Base-by-base conservation (phyloP, 2,329 filamentous ascomycete genomes). In the Alternaria triticina region DNA sequence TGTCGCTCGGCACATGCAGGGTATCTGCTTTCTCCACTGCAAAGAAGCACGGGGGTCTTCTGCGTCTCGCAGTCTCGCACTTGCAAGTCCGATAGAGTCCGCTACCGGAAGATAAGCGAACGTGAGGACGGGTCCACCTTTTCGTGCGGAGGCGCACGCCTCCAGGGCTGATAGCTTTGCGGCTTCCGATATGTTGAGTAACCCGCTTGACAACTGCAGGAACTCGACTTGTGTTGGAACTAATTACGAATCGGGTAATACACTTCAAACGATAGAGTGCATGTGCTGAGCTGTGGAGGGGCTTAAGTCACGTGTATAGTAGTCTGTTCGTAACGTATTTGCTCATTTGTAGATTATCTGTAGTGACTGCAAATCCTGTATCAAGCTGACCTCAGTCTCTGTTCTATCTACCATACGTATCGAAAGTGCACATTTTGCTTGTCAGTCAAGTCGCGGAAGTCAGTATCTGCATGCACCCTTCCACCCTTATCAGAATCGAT, bases 361-460 rank as follows among this genome's bases (percentile, higher is more conserved):
- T 40, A 2, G n/a, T 17, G 5, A 17, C 8, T 40, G 5, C n/a
- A 40, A 40, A 40, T 5, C 5, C 3, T 5, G 5, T 40, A 17
- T 17, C 36, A 6, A 40, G 3, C 8, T 17, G 36, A 6, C 3
- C 2, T 0, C 2, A 11, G 2, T 15, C 4, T 17, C n/a, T 30
- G 27, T 13, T 0, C 5, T 1, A 3, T 28, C 11, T 22, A 69
- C 54, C 54, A 69, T 13, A 69, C 65, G 33, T 69, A 69, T 33
- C 69, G 52, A 22, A 70, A 71, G 43, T 70, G 58, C 6, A 66
- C n/a, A 40, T 79, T 80, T 62, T 79, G 69, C 63, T 75, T 75
- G 51, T 80, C 78, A 10, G 78, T 79, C 51, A 79, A 62, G 55
- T 80, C 75, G 23, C 66, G 67, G 58, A 79, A 80, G 57, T 78